A percentile compares a stretch with the other conserved stretches of the same genome.
These are phyloP conservation scores for Chaetoceros muelleri DNA, from an alignment of 108 stramenopile genomes.

Conservation along the genomic window DNA sequence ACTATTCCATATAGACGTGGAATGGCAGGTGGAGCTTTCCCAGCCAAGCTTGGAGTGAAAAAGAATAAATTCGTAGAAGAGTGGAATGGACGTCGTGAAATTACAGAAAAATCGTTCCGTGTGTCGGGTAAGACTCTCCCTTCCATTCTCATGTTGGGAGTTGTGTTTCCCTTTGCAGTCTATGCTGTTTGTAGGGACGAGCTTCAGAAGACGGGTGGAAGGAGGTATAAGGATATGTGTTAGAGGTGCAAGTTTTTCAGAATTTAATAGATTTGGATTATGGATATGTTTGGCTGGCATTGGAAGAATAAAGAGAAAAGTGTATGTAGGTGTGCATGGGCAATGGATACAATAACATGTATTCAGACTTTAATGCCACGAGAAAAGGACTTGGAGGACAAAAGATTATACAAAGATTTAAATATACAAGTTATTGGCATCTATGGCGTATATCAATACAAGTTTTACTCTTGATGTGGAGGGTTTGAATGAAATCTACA, in stretches of 20 bases:
- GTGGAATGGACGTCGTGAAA: constrained; percentile 81
- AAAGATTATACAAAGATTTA: too few relatives aligned
- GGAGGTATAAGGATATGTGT: constrained; percentile 51
- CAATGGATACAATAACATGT: too few relatives aligned
- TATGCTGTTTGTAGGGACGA: constrained; percentile 52
- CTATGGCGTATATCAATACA: too few relatives aligned
- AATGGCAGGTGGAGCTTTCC: constrained; percentile 69
- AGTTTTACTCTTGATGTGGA: too few relatives aligned
- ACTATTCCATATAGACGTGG: constrained; percentile 40
- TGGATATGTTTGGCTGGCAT: background rate
- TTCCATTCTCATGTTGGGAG: constrained; percentile 29
- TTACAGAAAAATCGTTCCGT: constrained; percentile 54
- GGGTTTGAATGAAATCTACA: too few relatives aligned
- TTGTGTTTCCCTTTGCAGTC: constrained; percentile 40
- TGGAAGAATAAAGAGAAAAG: too few relatives aligned
- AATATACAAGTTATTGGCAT: too few relatives aligned
- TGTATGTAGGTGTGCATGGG: too few relatives aligned
- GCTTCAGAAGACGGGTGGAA: constrained; percentile 54
- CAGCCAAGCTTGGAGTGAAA: constrained; percentile 55
- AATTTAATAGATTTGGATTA: too few relatives aligned
- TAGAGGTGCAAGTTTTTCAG: too few relatives aligned
- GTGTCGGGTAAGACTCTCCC: constrained; percentile 21
- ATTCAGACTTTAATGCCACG: too few relatives aligned
- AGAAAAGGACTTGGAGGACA: too few relatives aligned
- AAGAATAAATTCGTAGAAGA: constrained; percentile 83